phyloP scores from a whole-genome alignment of 306 rosid genomes.

The Cicer bijugum region DNA sequence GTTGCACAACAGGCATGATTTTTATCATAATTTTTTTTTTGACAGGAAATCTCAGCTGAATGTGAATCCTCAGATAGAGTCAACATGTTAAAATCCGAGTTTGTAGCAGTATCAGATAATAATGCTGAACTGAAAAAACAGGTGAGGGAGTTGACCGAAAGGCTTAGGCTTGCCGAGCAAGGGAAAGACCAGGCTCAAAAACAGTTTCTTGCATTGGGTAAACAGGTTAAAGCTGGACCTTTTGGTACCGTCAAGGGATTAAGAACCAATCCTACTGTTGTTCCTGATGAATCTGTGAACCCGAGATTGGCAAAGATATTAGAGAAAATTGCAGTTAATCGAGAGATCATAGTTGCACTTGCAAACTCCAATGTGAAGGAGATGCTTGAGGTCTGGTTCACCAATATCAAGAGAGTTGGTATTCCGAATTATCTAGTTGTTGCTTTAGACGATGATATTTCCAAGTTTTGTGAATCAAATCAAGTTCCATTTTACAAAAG shows the following conservation, averaged over 20 bases:
- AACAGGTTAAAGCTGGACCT: slow-evolving; percentile 75
- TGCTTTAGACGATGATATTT: slow-evolving; percentile 74
- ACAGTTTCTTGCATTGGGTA: slow-evolving; percentile 72
- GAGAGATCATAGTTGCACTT: slow-evolving; percentile 82
- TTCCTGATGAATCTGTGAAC: slow-evolving; percentile 84
- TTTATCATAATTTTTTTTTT: slow-evolving; percentile 7
- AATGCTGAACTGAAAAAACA: slow-evolving; percentile 64
- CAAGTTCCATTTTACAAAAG: slow-evolving; percentile 81
- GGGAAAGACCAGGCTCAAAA: slow-evolving; percentile 82
- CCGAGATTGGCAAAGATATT: slow-evolving; percentile 80
- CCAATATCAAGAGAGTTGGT: slow-evolving; percentile 74
- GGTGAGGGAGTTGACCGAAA: slow-evolving; percentile 70
- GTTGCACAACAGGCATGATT: slow-evolving; percentile 31
- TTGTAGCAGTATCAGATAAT: slow-evolving; percentile 57
- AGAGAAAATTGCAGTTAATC: slow-evolving; percentile 69
- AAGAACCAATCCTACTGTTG: slow-evolving; percentile 71
- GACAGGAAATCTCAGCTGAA: slow-evolving; percentile 59
- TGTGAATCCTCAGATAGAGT: slow-evolving; percentile 76
- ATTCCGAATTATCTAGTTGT: slow-evolving; percentile 81
- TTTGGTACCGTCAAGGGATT: slow-evolving; percentile 81
- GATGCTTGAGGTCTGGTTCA: slow-evolving; percentile 85
- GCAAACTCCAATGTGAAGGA: slow-evolving; percentile 86
- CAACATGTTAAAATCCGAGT: slow-evolving; percentile 70
- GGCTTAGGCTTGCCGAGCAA: slow-evolving; percentile 73
- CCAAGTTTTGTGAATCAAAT: slow-evolving; percentile 58